Percentiles rank a stretch among this genome's conserved stretches.
Evolutionary conservation across 2,329 filamentous ascomycete species (phyloP).

Genomic region (Penicillium sp.): DNA sequence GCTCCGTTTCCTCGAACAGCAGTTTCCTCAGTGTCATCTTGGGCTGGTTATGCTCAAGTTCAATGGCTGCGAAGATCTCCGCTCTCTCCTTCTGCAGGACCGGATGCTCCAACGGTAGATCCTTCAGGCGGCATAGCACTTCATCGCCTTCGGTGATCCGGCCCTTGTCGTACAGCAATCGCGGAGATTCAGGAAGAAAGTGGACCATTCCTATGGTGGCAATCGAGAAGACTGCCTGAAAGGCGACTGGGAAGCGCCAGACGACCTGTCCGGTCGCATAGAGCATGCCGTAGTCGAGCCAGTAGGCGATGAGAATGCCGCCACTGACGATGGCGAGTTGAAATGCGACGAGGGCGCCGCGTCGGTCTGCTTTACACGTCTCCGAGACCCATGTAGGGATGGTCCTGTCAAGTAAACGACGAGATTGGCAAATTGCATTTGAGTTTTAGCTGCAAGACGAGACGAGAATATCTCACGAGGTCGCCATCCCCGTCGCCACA

Average conservation of each 20-base stretch:
- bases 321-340: background rate
- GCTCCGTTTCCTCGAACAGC: background rate
- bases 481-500: constrained; percentile 1
- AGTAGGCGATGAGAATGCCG: constrained; percentile 1
- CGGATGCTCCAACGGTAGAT: background rate
- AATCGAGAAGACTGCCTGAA: background rate
- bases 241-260: background rate
- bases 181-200: constrained; percentile 12
- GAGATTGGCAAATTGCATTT: background rate
- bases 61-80: background rate
- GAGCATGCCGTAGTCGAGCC: constrained; percentile 3
- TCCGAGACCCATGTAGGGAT: background rate
- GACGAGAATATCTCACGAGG: background rate
- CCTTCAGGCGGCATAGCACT: background rate
- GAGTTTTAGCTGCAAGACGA: background rate
- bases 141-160: background rate
- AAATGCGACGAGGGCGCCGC: background rate
- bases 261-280: background rate
- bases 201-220: background rate
- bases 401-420: background rate
- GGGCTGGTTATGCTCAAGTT: background rate
- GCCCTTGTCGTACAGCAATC: constrained; percentile 5
- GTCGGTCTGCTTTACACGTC: background rate
- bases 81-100: background rate
- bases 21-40: background rate